Conservation (phyloP, 495 filamentous ascomycete species). For the Xylaria venustula region DNA sequence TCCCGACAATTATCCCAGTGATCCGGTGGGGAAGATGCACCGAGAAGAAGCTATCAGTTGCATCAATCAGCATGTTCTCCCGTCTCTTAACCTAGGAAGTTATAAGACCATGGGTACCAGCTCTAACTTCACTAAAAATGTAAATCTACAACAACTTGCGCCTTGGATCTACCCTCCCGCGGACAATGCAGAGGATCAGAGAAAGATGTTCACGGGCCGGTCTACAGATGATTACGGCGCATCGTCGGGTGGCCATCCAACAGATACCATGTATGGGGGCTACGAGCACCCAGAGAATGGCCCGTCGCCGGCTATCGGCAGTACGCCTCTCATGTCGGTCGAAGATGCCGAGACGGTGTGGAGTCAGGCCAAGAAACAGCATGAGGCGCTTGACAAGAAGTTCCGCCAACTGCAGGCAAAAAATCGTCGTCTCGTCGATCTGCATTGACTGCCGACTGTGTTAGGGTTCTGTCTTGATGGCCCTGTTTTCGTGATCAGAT, state of each 20-base stretch:
- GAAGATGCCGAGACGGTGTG: conserved; percentile 63
- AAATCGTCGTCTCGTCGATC: conserved; percentile 46
- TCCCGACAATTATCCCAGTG: conserved; percentile 40
- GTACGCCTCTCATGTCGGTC: conserved; percentile 50
- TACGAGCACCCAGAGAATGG: conserved; percentile 22
- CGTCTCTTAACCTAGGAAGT: conserved; percentile 45
- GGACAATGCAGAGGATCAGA: conserved; percentile 23
- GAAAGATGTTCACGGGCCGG: conserved; percentile 24
- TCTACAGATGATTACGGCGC: conserved; percentile 22
- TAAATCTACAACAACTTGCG: conserved; percentile 36
- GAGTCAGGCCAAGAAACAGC: conserved; percentile 59
- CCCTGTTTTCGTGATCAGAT: conserved; percentile 14
- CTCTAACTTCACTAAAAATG: conserved; percentile 28
- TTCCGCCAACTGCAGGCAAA: conserved; percentile 59
- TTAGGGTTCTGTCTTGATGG: conserved; percentile 4
- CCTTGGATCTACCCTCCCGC: conserved; percentile 43
- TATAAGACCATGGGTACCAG: conserved; percentile 32
- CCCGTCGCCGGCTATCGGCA: conserved; percentile 39
- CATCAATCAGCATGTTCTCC: conserved; percentile 65
- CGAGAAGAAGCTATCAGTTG: conserved; percentile 62
- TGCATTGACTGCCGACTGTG: conserved; percentile 31
- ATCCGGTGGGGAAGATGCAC: conserved; percentile 56
- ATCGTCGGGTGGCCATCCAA: background rate
- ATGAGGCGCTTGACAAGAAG: conserved; percentile 68
- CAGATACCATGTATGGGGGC: conserved; percentile 18